Base-by-base conservation (phyloP, 208 protist genomes). In the Leishmania martiniquensis region DNA sequence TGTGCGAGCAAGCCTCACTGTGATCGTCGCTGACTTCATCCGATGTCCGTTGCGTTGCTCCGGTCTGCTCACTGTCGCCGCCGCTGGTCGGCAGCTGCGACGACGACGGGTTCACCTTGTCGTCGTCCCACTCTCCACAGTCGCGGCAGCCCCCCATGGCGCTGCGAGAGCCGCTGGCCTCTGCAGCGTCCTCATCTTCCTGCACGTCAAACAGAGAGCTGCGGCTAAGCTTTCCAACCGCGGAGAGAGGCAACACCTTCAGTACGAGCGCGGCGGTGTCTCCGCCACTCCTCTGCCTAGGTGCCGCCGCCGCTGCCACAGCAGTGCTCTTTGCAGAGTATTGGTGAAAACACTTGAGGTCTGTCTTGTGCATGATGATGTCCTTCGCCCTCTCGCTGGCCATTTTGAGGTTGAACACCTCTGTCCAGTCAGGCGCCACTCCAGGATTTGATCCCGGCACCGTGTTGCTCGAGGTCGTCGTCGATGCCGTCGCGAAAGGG, bases 401-500 rank as follows among this genome's bases (percentile, higher is more conserved):
- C 65, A 87, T 84, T 60, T 87, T 84, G 49, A 49, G 49, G 39
- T 77, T 68, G 75, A 87, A 87, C 37, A 87, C 37, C 20, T 78
- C 72, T 5, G 79, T 82, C 84, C 80, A 84, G 62, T 87, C 84
- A 5, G 60, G 70, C 20, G 42, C 39, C 20, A 47, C 32, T 20
- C 29, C 63, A 10, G 55, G 68, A 55, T 70, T 86, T 1, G 51
- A 65, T 60, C 77, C 82, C 1, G 77, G 69, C 65, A 74, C 42
- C 44, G 57, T 71, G 72, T 82, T 82, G 72, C 57, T 52, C 17
- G 57, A 71, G 55, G 55, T 45, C 6, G 77, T 59, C 1, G 77
- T 77, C 42, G 70, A 74, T 29, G 71, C 75, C 59, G 45, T 69
- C n/a, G 60, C 72, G 20, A 6, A 68, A 1, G 51, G 34, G 55